These are phyloP conservation scores for Pseudoperonospora humuli DNA, from an alignment of 352 stramenopile genomes.

Conservation along the genomic window DNA sequence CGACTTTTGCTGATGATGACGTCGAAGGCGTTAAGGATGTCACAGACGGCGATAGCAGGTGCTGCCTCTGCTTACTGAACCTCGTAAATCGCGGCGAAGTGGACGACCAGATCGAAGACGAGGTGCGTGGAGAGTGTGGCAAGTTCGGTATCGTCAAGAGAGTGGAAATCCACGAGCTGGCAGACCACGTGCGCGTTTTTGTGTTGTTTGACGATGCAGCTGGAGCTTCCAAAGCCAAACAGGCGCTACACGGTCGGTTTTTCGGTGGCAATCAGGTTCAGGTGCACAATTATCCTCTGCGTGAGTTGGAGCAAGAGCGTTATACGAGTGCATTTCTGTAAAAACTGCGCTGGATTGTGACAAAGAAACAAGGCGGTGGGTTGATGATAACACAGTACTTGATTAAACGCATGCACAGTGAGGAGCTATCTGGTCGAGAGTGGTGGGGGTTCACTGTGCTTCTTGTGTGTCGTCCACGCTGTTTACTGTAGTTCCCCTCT, in stretches of 20 bases:
- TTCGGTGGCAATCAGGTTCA: constrained; percentile 73
- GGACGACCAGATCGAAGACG: constrained; percentile 56
- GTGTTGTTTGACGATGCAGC: constrained; percentile 51
- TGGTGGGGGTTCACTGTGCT: constrained; percentile 15
- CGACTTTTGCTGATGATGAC: constrained; percentile 42
- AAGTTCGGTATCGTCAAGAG: constrained; percentile 48
- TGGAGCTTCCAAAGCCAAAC: constrained; percentile 40
- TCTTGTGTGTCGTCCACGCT: constrained; percentile 28
- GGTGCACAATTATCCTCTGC: constrained; percentile 48
- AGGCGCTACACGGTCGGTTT: constrained; percentile 61
- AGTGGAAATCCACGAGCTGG: constrained; percentile 55
- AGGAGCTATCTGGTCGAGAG: neutral
- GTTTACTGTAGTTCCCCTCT: constrained; percentile 20
- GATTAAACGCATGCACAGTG: constrained; percentile 11
- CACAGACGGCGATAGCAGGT: constrained; percentile 25
- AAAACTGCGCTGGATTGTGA: constrained; percentile 1
- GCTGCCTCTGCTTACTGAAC: constrained; percentile 67
- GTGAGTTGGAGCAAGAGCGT: constrained; percentile 33
- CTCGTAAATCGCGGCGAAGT: constrained; percentile 64
- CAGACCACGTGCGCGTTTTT: constrained; percentile 71
- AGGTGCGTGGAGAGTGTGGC: constrained; percentile 61
- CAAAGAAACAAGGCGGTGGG: constrained; percentile 6
- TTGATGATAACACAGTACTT: constrained; percentile 9
- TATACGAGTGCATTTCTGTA: constrained; percentile 54
- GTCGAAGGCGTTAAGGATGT: constrained; percentile 52